These are phyloP conservation scores for Linderina pennispora DNA, from an alignment of 192 early-diverging fungal genomes.

Conservation along the genomic window DNA sequence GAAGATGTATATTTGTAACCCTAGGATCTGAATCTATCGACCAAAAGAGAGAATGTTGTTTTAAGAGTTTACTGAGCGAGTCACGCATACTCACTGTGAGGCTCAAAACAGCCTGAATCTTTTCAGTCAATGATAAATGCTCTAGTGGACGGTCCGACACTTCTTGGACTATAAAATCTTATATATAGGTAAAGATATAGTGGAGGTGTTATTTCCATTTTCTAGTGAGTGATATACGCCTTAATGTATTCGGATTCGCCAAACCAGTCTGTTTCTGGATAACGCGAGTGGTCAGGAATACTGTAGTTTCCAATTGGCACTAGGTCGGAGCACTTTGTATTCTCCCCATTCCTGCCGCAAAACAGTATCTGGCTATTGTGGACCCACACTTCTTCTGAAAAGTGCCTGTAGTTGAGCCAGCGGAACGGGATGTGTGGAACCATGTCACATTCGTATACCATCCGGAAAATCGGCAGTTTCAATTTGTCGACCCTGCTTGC, in stretches of 20 bases:
- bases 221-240: too few relatives aligned
- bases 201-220: slow-evolving; percentile 1
- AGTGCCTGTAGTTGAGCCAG: slow-evolving; percentile 45
- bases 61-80: too few relatives aligned
- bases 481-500: slow-evolving; percentile 19
- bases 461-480: slow-evolving; percentile 23
- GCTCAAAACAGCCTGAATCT: too few relatives aligned
- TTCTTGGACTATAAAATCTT: too few relatives aligned
- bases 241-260: too few relatives aligned
- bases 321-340: slow-evolving; percentile 16
- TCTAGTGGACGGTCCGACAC: too few relatives aligned
- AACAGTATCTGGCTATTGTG: slow-evolving; percentile 31
- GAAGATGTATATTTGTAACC: too few relatives aligned
- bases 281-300: slow-evolving; percentile 35
- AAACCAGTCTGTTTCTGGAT: slow-evolving; percentile 36
- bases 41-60: too few relatives aligned
- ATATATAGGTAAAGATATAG: neutral
- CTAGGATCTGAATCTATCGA: too few relatives aligned
- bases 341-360: slow-evolving; percentile 27
- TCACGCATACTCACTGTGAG: too few relatives aligned
- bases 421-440: slow-evolving; percentile 46
- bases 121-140: too few relatives aligned
- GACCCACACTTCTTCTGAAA: slow-evolving; percentile 43
- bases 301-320: slow-evolving; percentile 24
- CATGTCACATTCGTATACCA: slow-evolving; percentile 39